Evolutionary conservation across 164 flowering plant species (phyloP).

Genomic region (Liriodendron chinense): DNA sequence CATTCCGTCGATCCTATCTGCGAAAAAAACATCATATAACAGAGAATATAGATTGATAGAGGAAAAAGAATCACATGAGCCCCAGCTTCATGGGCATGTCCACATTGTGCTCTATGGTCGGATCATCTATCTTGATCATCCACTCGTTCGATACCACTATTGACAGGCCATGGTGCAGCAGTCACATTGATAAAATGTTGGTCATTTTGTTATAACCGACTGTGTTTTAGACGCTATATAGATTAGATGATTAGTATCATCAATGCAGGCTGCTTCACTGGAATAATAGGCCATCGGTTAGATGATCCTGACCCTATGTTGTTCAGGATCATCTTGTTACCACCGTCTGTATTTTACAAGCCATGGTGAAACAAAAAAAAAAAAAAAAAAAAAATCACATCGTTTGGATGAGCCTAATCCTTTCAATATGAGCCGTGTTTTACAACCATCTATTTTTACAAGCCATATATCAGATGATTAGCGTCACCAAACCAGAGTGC

Average conservation of each 20-base stretch:
- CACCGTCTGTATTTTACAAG: no score
- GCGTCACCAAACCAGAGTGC: no score
- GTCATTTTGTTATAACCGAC: background rate
- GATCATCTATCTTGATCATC: background rate
- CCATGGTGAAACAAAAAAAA: no score
- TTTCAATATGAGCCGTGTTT: no score
- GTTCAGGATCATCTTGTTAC: no score
- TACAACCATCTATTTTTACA: no score
- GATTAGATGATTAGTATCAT: background rate
- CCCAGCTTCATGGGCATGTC: background rate
- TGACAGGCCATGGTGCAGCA: background rate
- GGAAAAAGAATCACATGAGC: background rate
- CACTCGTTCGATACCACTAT: background rate
- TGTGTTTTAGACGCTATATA: background rate
- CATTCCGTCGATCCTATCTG: conserved; percentile 83
- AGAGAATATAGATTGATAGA: background rate
- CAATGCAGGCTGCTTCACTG: no score
- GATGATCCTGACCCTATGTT: no score
- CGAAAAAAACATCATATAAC: background rate
- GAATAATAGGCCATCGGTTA: no score
- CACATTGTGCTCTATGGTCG: background rate
- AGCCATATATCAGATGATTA: no score
- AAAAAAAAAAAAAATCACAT: no score
- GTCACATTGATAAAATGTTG: background rate
- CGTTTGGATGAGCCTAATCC: no score